Percentiles rank a stretch among this genome's conserved stretches.
phyloP scores from a whole-genome alignment of 2,329 filamentous ascomycete genomes.

The Ceratocystis diversiconidia region DNA sequence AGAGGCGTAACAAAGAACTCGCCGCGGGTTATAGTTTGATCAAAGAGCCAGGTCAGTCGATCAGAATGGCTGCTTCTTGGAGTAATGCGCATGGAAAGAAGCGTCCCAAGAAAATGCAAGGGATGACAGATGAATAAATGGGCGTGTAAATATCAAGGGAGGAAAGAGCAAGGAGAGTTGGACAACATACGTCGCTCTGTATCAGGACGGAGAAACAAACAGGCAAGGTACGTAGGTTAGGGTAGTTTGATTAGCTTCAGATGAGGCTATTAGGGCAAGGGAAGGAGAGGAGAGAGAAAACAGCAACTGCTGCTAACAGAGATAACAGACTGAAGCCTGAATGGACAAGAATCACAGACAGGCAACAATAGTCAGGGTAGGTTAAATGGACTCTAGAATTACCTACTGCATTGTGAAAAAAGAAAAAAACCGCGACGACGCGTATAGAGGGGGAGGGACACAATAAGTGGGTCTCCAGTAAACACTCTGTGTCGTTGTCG shows the following conservation, averaged over 20 bases:
- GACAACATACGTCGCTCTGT: too few relatives aligned
- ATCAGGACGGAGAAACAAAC: not conserved
- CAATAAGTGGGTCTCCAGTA: not conserved
- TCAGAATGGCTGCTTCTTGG: not conserved
- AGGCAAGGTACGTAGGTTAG: not conserved
- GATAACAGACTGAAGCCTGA: not conserved
- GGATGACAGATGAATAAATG: not conserved
- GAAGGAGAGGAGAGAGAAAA: not conserved
- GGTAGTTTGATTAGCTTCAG: not conserved
- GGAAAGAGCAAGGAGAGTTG: too few relatives aligned
- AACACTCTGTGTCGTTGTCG: not conserved
- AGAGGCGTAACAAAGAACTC: not conserved
- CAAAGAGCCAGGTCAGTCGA: constrained; percentile 9
- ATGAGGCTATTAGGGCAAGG: not conserved
- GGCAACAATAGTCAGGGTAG: not conserved
- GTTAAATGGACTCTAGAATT: not conserved
- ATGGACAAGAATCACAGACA: not conserved
- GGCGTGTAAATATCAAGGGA: not conserved
- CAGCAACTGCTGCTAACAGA: not conserved
- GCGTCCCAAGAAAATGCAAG: not conserved
- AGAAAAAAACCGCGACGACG: not conserved
- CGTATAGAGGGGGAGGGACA: not conserved
- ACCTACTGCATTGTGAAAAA: not conserved
- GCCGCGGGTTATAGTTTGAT: not conserved
- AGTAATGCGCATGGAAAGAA: constrained; percentile 3